phyloP scores from a whole-genome alignment of 2,329 filamentous ascomycete species.

The Cordyceps cateniannulata region DNA sequence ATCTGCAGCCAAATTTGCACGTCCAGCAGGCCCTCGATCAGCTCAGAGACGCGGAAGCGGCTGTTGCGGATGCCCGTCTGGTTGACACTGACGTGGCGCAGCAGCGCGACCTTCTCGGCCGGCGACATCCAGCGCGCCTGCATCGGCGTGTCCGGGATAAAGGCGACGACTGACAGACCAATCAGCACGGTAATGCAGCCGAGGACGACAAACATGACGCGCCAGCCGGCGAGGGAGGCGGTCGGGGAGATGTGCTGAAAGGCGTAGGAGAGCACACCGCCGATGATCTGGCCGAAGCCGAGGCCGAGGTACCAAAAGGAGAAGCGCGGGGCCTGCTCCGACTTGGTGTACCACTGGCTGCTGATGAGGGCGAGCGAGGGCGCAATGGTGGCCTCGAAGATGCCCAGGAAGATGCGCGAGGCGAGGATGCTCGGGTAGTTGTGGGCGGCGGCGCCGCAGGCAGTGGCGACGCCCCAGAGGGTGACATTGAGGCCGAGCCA shows the following conservation, averaged over 20 bases:
- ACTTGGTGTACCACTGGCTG: conserved; percentile 15
- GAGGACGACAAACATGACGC: conserved; percentile 40
- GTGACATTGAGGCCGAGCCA: conserved; percentile 47
- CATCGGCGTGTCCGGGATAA: conserved; percentile 42
- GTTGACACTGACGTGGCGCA: conserved; percentile 13
- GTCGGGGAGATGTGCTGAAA: conserved; percentile 19
- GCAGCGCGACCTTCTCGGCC: conserved; percentile 22
- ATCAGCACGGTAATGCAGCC: conserved; percentile 35
- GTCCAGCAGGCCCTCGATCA: conserved; percentile 23
- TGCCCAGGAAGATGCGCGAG: conserved; percentile 13
- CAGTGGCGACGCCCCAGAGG: conserved; percentile 34
- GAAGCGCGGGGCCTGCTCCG: conserved; percentile 13
- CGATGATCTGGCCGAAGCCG: conserved; percentile 23
- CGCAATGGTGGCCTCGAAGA: conserved; percentile 14
- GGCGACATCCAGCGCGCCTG: conserved; percentile 30
- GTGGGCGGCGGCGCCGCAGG: conserved; percentile 11
- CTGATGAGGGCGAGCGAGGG: conserved; percentile 12
- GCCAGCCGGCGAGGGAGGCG: conserved; percentile 31
- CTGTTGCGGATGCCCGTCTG: conserved; percentile 11
- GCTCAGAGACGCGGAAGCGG: conserved; percentile 3
- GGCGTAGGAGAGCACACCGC: conserved; percentile 30
- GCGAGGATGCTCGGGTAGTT: conserved; percentile 13
- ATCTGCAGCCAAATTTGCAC: conserved; percentile 11
- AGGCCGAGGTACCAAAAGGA: conserved; percentile 14
- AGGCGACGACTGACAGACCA: conserved; percentile 30